Evolutionary conservation across 106 monocot species (phyloP).

Genomic region (Phalaenopsis aphrodite): DNA sequence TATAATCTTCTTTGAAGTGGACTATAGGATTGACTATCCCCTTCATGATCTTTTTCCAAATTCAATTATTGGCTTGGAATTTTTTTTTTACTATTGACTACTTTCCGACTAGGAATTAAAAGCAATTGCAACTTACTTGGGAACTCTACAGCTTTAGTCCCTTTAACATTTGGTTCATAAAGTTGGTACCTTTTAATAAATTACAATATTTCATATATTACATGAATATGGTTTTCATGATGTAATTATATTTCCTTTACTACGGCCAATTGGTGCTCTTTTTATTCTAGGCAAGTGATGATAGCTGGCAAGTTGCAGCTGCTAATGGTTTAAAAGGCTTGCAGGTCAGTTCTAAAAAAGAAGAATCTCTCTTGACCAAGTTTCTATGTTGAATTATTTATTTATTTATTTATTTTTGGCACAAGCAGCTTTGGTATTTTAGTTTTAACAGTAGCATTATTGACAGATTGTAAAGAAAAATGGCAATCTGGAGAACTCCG

Average conservation of each 20-base stretch:
- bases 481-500: slow-evolving; percentile 51
- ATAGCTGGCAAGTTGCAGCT: slow-evolving; percentile 42
- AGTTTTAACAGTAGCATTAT: background rate
- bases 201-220: background rate
- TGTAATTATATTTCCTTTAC: background rate
- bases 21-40: no score
- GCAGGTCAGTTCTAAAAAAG: slow-evolving; percentile 43
- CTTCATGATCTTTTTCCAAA: no score
- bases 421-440: background rate
- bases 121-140: no score
- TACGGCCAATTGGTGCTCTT: background rate
- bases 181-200: no score
- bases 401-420: background rate
- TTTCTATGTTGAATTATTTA: background rate
- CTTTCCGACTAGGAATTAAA: no score
- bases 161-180: background rate
- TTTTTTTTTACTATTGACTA: no score
- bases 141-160: no score
- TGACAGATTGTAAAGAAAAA: slow-evolving; percentile 53
- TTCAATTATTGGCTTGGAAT: no score
- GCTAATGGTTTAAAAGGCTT: slow-evolving; percentile 61
- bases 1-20: no score
- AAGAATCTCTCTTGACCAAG: background rate
- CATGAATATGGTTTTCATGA: background rate
- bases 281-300: slow-evolving; percentile 24